These are phyloP conservation scores for Fusarium sp. DNA, from an alignment of 2,329 filamentous ascomycete species.

Conservation along the genomic window DNA sequence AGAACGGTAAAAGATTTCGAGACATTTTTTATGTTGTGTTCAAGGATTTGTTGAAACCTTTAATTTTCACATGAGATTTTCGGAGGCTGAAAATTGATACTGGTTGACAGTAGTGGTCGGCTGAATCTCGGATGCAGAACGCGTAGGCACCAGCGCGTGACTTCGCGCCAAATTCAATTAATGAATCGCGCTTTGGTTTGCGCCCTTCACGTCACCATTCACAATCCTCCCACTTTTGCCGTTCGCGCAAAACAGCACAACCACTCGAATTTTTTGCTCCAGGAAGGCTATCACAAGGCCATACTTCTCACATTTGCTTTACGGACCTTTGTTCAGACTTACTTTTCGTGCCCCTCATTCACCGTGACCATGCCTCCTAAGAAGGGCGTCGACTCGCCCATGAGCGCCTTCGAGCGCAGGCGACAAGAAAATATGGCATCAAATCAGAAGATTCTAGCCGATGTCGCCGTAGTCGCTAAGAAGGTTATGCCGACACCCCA, in stretches of 20 bases:
- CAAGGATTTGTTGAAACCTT: background rate
- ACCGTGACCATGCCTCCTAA: conserved; percentile 53
- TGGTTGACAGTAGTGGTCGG: conserved; percentile 5
- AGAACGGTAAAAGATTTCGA: conserved; percentile 68
- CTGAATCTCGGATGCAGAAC: conserved; percentile 32
- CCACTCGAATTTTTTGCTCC: background rate
- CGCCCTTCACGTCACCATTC: conserved; percentile 31
- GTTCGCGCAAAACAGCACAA: background rate
- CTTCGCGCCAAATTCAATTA: conserved; percentile 47
- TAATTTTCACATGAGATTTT: conserved; percentile 21
- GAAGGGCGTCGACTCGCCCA: conserved; percentile 52
- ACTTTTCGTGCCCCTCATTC: background rate
- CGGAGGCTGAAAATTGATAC: conserved; percentile 27
- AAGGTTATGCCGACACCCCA: conserved; percentile 70
- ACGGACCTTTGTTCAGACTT: background rate
- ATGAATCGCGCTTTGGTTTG: conserved; percentile 28
- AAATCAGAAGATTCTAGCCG: conserved; percentile 82
- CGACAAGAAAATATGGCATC: conserved; percentile 87
- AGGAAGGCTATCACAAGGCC: background rate
- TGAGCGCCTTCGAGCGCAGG: conserved; percentile 89
- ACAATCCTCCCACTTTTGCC: background rate
- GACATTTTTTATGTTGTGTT: conserved; percentile 50
- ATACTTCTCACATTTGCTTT: background rate
- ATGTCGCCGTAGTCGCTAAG: conserved; percentile 77
- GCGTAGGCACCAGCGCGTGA: conserved; percentile 42